Evolutionary conservation across 2,329 filamentous ascomycete species (phyloP), one percentile per base, ranked within the genome.

Genomic region (Pseudocercospora musae): DNA sequence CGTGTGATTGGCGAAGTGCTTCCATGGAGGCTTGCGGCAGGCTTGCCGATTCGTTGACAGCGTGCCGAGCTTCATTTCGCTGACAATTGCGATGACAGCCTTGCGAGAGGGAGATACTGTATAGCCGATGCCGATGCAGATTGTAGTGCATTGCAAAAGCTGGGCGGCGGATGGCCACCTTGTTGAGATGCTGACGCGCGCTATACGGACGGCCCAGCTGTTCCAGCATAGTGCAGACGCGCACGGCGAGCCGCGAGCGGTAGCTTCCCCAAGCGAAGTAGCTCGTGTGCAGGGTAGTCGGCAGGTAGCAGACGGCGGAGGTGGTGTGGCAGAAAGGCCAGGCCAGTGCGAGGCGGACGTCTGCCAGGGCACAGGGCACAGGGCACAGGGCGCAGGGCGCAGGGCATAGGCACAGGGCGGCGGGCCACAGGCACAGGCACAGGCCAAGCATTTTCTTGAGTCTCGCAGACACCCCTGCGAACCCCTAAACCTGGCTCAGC

Each of bases 51-150:
- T 59, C 56, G 60, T 33, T 25, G 31, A 54, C 10, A 11, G 23
- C 40, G 25, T 59, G 50, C 56, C 60, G 56, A 58, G 60, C 60
- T 40, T 62, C 60, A 59, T 62, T 59, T 59, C 50, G 5, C 37
- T 40, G 13, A 40, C 6, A 7, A 4, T 40, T 3, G 8, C 2
- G 37, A 40, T 8, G 15, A 15, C 15, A 40, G 37, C 3, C 37
- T 40, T 40, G 15, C 8, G 15, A 13, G 4, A 6, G 3, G 37
- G 2, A 18, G 37, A 40, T 40, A 11, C 48, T 29, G 20, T 52
- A 52, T 18, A 15, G 48, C 48, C 21, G 13, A n/a, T 29, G 48
- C 48, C 48, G 48, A 52, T 52, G 48, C 48, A 29, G 23, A 21
- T 23, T 52, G 18, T n/a, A n/a, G n/a, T n/a, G n/a, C 31, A 52